Evolutionary conservation across 1,284 basidiomycete species (phyloP).

Genomic region (Trichosporon inkin): DNA sequence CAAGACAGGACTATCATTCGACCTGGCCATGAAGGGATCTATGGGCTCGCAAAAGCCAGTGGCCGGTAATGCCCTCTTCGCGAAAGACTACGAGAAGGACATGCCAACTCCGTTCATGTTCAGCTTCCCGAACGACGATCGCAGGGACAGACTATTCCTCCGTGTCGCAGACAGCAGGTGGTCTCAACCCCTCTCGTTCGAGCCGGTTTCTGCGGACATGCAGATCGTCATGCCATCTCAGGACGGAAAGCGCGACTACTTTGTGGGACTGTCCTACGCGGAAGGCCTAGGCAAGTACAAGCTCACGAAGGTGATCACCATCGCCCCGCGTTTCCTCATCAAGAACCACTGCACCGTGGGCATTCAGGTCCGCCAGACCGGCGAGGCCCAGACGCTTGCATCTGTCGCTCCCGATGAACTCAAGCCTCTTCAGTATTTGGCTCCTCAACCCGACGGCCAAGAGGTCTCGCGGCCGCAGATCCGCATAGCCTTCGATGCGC

Average conservation of each 20-base stretch:
- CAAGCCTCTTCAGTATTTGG: conserved; percentile 65
- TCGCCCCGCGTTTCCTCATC: conserved; percentile 85
- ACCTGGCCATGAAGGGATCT: conserved; percentile 69
- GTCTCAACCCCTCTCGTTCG: conserved; percentile 84
- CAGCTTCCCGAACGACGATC: conserved; percentile 72
- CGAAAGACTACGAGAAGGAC: conserved; percentile 54
- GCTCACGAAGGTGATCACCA: conserved; percentile 86
- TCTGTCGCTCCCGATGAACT: conserved; percentile 64
- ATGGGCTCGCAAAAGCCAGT: conserved; percentile 70
- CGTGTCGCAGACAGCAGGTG: conserved; percentile 81
- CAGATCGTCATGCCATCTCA: conserved; percentile 69
- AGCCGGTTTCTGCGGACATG: conserved; percentile 86
- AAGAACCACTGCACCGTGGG: conserved; percentile 71
- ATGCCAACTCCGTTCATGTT: conserved; percentile 74
- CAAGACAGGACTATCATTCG: conserved; percentile 85
- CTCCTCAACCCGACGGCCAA: conserved; percentile 53
- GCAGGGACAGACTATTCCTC: conserved; percentile 79
- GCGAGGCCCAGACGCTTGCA: conserved; percentile 54
- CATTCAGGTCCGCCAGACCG: conserved; percentile 81
- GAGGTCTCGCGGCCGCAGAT: conserved; percentile 56
- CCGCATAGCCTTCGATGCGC: conserved; percentile 76
- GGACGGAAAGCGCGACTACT: conserved; percentile 71
- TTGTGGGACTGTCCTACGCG: conserved; percentile 84
- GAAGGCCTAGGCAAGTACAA: conserved; percentile 97
- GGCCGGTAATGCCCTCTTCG: conserved; percentile 65